Percentiles rank a stretch among this genome's conserved stretches.
Evolutionary conservation across 768 basidiomycete genomes (phyloP).

Genomic region (Trametes sanguinea): DNA sequence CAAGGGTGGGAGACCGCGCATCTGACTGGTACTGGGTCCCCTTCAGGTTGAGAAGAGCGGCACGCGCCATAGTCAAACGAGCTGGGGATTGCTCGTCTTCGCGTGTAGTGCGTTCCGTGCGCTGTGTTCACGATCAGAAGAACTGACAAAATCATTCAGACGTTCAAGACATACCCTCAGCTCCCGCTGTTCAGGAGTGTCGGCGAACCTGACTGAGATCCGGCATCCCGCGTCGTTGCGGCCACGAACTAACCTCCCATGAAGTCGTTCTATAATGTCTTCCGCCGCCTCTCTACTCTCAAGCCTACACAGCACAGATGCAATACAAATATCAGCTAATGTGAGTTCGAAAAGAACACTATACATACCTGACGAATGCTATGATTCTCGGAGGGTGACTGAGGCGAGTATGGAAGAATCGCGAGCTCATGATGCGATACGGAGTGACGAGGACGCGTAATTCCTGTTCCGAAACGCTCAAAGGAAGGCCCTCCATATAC

Average conservation of each 20-base stretch:
- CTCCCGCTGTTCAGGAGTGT: constrained; percentile 76
- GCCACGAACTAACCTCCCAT: constrained; percentile 79
- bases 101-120: constrained; percentile 58
- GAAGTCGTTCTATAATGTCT: constrained; percentile 74
- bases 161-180: constrained; percentile 54
- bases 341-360: too few relatives aligned
- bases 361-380: constrained; percentile 69
- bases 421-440: constrained; percentile 69
- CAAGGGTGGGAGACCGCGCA: constrained; percentile 25
- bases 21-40: constrained; percentile 54
- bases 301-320: constrained; percentile 44
- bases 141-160: constrained; percentile 1
- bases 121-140: constrained; percentile 39
- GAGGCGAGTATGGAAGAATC: constrained; percentile 79
- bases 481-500: constrained; percentile 80
- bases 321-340: neutral
- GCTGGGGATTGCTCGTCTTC: constrained; percentile 66
- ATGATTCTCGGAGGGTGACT: constrained; percentile 79
- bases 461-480: constrained; percentile 71
- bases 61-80: constrained; percentile 75
- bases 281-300: constrained; percentile 73
- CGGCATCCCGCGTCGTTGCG: constrained; percentile 76
- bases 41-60: constrained; percentile 72
- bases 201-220: constrained; percentile 80
- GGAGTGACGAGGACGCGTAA: constrained; percentile 68